Evolutionary conservation across 2,329 filamentous ascomycete species (phyloP), one percentile per base, ranked within the genome.

Genomic region (Lachnellula occidentalis): DNA sequence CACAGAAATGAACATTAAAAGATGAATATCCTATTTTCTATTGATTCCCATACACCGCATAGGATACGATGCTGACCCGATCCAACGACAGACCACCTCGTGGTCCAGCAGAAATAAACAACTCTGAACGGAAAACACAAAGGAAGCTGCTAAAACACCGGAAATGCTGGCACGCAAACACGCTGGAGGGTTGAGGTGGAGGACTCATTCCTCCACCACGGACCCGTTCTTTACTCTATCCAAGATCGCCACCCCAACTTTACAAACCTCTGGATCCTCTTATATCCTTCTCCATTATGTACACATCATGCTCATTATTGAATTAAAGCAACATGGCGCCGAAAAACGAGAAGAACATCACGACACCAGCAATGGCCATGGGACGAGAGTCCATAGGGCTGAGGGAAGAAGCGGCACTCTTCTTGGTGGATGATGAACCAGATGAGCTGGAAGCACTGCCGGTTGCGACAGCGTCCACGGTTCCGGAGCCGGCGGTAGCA

Each of bases 401-500:
- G 9, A 47, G 53, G 48, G 34, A 14, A 15, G 55, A 48, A 5
- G 50, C 15, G 11, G 37, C 54, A 39, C 34, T 46, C 17, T 34
- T 53, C 50, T 50, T 56, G 43, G n/a, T n/a, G n/a, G n/a, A n/a
- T n/a, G 34, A 31, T 11, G 27, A 31, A 31, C 27, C 47, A 34
- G 55, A 55, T 11, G 43, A 34, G 11, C 41, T 37, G 6, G 47
- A 42, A 11, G 48, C 8, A 22, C 17, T 34, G 17, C n/a, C 19
- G 2, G 42, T 37, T n/a, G 43, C 11, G 12, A 45, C 53, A 45
- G 49, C 51, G 15, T 57, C 54, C 19, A 57, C 58, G 12, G 51
- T 4, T 36, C 57, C 58, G 48, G 49, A 54, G 14, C 58, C 58
- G 15, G 57, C 19, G 3, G 48, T 48, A 15, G 58, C 56, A 43